Percentiles rank a stretch among this genome's conserved stretches.
Conservation (phyloP, 305 asterid species). For the Ajuga reptans region DNA sequence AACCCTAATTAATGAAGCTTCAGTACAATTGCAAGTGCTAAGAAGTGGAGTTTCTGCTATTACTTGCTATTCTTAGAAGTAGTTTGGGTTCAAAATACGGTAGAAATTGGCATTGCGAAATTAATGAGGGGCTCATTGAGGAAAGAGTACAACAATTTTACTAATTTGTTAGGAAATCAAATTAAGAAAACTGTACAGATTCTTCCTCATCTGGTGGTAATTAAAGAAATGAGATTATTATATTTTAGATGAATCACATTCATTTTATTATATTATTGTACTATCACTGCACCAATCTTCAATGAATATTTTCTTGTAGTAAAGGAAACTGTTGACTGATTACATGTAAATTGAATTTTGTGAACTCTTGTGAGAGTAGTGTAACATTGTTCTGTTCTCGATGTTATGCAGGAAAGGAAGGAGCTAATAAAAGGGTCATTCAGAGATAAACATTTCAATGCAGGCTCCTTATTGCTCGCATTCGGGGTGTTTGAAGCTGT, state of each 20-base stretch:
- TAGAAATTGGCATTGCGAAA: too few species aligned
- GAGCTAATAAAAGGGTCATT: conserved; percentile 77
- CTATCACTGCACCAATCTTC: neutral
- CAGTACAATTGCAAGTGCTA: neutral
- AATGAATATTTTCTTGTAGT: neutral
- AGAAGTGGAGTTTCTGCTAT: neutral
- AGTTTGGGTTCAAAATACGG: neutral
- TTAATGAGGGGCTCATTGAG: neutral
- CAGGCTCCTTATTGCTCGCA: conserved; percentile 77
- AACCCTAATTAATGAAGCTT: neutral
- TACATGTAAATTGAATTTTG: neutral
- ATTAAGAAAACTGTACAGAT: neutral
- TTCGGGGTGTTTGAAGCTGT: conserved; percentile 71
- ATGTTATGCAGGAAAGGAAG: conserved; percentile 60
- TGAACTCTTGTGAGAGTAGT: neutral
- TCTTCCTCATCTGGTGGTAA: neutral
- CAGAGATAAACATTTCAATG: conserved; percentile 77
- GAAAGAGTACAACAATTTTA: neutral
- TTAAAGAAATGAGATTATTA: too few species aligned
- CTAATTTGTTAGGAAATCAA: neutral
- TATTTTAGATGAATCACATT: neutral
- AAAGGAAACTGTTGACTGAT: neutral
- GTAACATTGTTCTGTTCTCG: neutral
- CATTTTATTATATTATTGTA: neutral
- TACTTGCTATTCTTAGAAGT: neutral